Evolutionary conservation across 257 asterid genomes (phyloP), one percentile per base, ranked within the genome.

Genomic region (Penstemon barbatus): DNA sequence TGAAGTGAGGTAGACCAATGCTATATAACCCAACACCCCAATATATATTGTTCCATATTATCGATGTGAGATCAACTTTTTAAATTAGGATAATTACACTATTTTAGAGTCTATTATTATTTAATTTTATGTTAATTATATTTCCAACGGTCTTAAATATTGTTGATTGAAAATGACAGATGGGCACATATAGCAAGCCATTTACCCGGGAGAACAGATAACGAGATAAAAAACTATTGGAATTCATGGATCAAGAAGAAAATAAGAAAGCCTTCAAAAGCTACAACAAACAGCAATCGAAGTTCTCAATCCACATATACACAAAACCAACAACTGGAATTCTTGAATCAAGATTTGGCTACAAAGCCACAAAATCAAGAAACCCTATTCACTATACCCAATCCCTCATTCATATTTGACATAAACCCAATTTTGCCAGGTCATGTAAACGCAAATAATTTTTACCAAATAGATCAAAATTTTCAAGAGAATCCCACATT

Each of bases 181-280:
- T 92, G 98, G 98, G 98, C 98, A 56, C 98, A 89, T 66, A 92
- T 92, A 67, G 98, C 98, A 5, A 92, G 97, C 70, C 97, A 92
- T 73, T 85, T 92, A 57, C 98, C 98, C 0, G 98, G 97, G 50
- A 78, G 97, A 78, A 91, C 97, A 10, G 97, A 91, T 77, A 91
- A 91, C 12, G 97, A 91, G 75, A 92, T 92, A 56, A 92, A 92
- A 66, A 92, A 92, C 73, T 92, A 92, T 3, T 92, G 98, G 98
- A 92, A 92, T 8, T 92, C 98, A 12, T 89, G 98, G 98, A 92
- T 92, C 57, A 92, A 92, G 68, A 92, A 89, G 82, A 92, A 92
- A 68, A 71, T 89, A 7, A 66, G 89, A 71, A 89, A 87, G 45
- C 69, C 96, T 63, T 61, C 86, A 9, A 15, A 82, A 46, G 11